Conservation (phyloP, 2,329 filamentous ascomycete species). For the Aspergillus novoparasiticus region DNA sequence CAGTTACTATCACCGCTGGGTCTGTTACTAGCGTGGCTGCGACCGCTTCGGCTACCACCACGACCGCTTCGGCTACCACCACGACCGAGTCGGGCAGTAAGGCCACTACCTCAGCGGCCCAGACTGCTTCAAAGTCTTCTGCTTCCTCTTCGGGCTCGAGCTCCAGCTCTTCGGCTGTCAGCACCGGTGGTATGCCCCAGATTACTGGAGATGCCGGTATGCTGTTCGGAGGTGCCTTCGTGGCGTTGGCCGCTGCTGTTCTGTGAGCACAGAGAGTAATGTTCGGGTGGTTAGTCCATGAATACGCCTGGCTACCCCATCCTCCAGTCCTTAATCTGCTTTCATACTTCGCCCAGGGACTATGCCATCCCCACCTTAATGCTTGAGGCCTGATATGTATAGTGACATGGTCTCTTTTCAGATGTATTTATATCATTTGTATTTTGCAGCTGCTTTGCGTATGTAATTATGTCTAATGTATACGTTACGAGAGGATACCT, state of each 20-base stretch:
- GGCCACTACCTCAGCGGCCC: background rate
- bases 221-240: constrained; percentile 13
- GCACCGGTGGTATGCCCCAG: constrained; percentile 11
- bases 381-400: background rate
- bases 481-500: background rate
- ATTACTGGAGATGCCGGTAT: constrained; percentile 1
- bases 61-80: constrained; percentile 5
- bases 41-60: constrained; percentile 6
- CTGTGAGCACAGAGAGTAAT: background rate
- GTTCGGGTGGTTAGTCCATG: no score
- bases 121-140: background rate
- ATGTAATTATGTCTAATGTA: background rate
- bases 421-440: background rate
- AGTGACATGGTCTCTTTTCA: background rate
- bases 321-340: background rate
- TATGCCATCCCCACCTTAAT: background rate
- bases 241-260: constrained; percentile 3
- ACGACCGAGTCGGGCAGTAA: background rate
- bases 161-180: background rate
- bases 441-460: background rate
- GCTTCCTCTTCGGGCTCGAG: background rate
- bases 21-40: constrained; percentile 11
- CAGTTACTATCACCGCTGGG: constrained; percentile 27
- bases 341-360: background rate
- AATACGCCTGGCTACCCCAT: background rate